phyloP scores from a whole-genome alignment of 73 alveolate genomes.

The Stentor roeselii region DNA sequence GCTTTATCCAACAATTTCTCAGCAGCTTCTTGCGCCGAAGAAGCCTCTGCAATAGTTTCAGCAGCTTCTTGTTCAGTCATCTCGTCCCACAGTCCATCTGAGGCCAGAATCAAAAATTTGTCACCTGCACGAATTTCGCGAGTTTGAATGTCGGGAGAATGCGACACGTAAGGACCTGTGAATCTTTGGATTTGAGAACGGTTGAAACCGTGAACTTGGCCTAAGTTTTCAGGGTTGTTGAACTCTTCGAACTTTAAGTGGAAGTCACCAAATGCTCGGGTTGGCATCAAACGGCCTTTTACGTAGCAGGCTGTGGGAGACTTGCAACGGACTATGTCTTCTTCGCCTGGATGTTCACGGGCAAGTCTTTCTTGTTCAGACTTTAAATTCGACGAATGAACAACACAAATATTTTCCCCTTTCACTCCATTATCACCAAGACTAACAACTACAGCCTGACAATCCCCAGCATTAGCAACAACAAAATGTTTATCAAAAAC shows the following conservation, averaged over 20 bases:
- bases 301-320: constrained; percentile 82
- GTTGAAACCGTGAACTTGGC: constrained; percentile 48
- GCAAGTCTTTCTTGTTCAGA: constrained; percentile 82
- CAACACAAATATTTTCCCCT: constrained; percentile 56
- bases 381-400: constrained; percentile 68
- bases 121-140: constrained; percentile 64
- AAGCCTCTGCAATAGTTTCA: not conserved
- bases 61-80: constrained; percentile 60
- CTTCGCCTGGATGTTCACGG: constrained; percentile 59
- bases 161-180: constrained; percentile 83
- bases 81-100: constrained; percentile 97
- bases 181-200: constrained; percentile 43
- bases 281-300: constrained; percentile 92
- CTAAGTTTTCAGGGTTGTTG: constrained; percentile 50
- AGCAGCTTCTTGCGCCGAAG: constrained; percentile 48
- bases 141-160: constrained; percentile 68
- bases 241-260: constrained; percentile 71
- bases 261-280: constrained; percentile 94
- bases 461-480: constrained; percentile 93
- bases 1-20: constrained; percentile 54
- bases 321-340: constrained; percentile 78
- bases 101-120: constrained; percentile 74
- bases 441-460: constrained; percentile 81
- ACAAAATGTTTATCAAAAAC: constrained; percentile 62
- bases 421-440: constrained; percentile 48